A percentile compares a stretch with the other conserved stretches of the same genome.
Evolutionary conservation across 345 rosid genomes (phyloP).

Genomic region (Lepidium didymum): DNA sequence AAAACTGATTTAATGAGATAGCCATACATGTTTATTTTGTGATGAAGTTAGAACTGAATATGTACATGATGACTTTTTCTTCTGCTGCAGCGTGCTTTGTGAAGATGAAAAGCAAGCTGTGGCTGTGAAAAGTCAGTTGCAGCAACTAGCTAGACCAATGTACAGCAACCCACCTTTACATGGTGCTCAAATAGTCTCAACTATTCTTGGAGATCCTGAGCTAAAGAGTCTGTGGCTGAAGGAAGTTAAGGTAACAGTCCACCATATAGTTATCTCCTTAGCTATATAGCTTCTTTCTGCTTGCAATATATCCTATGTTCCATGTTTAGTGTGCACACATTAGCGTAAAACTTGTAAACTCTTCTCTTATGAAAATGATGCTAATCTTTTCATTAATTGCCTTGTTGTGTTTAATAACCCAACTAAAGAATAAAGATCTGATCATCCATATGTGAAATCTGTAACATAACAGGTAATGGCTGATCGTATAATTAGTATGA

Average conservation of each 20-base stretch:
- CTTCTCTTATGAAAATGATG: background rate
- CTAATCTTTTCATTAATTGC: background rate
- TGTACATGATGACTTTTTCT: background rate
- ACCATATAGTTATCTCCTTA: background rate
- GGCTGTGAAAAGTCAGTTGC: conserved; percentile 88
- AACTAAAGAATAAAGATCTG: background rate
- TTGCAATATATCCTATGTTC: background rate
- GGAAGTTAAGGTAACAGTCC: conserved; percentile 73
- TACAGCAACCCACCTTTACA: conserved; percentile 96
- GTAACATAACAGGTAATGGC: conserved; percentile 62
- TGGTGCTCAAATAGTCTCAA: conserved; percentile 80
- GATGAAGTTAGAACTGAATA: background rate
- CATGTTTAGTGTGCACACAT: background rate
- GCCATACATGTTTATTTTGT: background rate
- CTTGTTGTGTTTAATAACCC: background rate
- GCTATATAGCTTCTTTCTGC: background rate
- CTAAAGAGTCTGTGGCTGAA: conserved; percentile 82
- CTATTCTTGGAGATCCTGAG: conserved; percentile 66
- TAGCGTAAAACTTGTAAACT: background rate
- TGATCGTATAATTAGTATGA: conserved; percentile 91
- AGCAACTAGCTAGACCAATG: conserved; percentile 96
- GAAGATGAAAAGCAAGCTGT: conserved; percentile 77
- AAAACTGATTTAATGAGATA: background rate
- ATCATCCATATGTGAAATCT: background rate
- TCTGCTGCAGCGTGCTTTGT: conserved; percentile 64